Percentiles rank a stretch among this genome's conserved stretches.
Evolutionary conservation across 768 basidiomycete genomes (phyloP).

Genomic region (Amanita phalloides): DNA sequence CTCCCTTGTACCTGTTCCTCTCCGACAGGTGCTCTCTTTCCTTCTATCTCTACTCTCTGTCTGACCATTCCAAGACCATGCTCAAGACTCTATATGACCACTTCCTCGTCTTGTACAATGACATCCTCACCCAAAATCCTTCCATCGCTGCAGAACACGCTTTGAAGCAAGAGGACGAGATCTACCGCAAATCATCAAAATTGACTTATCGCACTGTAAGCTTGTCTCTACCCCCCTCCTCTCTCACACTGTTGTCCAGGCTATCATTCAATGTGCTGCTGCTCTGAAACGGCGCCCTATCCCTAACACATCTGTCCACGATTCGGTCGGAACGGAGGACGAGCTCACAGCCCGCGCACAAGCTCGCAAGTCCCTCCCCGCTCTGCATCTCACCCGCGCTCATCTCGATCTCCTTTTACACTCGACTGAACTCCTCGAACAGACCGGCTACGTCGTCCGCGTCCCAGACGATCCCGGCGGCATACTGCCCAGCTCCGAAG

Average conservation of each 20-base stretch:
- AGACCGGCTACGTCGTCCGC: conserved; percentile 63
- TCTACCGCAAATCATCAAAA: conserved; percentile 67
- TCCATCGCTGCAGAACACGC: conserved; percentile 69
- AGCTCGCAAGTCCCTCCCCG: conserved; percentile 38
- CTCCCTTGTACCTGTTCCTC: conserved; percentile 62
- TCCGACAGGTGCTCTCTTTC: conserved; percentile 38
- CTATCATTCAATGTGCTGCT: conserved; percentile 39
- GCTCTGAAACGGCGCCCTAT: conserved; percentile 36
- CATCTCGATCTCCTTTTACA: conserved; percentile 52
- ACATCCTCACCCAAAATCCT: conserved; percentile 41
- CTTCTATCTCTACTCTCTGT: conserved; percentile 7
- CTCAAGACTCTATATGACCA: conserved; percentile 66
- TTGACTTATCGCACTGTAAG: conserved; percentile 76
- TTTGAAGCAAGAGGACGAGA: conserved; percentile 69
- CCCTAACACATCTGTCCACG: conserved; percentile 50
- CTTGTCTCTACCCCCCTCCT: not conserved
- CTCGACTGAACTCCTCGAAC: conserved; percentile 40
- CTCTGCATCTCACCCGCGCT: conserved; percentile 40
- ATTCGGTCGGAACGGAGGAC: conserved; percentile 70
- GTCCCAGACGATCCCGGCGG: conserved; percentile 64
- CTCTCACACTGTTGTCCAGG: conserved; percentile 21
- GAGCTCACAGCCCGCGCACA: conserved; percentile 48
- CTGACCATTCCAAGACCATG: conserved; percentile 40
- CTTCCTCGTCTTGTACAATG: conserved; percentile 57
- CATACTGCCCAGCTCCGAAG: conserved; percentile 46